These are phyloP conservation scores for Fusarium pseudonygamai DNA, from an alignment of 2,329 filamentous ascomycete species.

Conservation along the genomic window DNA sequence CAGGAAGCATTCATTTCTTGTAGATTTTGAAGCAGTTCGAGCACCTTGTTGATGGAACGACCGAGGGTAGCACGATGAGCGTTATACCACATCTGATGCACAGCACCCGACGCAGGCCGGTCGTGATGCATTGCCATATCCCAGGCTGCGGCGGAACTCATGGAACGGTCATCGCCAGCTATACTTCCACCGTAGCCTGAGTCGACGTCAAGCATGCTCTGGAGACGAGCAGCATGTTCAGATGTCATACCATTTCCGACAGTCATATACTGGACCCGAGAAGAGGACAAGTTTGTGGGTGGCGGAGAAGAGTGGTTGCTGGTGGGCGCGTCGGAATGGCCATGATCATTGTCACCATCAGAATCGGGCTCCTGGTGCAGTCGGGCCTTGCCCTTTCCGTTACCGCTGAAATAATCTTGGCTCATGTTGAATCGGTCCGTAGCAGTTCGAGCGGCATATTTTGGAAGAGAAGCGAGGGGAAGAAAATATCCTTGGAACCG, in stretches of 20 bases:
- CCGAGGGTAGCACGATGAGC: slow-evolving; percentile 88
- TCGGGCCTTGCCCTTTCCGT: slow-evolving; percentile 64
- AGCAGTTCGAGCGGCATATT: slow-evolving; percentile 49
- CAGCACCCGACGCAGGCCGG: slow-evolving; percentile 75
- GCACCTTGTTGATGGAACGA: slow-evolving; percentile 84
- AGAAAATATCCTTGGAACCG: slow-evolving; percentile 24
- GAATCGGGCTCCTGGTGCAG: slow-evolving; percentile 45
- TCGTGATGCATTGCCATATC: slow-evolving; percentile 57
- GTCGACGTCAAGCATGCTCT: slow-evolving; percentile 84
- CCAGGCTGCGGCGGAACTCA: slow-evolving; percentile 57
- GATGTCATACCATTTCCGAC: slow-evolving; percentile 85
- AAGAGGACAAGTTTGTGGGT: slow-evolving; percentile 39
- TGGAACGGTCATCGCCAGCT: slow-evolving; percentile 66
- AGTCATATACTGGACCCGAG: slow-evolving; percentile 79
- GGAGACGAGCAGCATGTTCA: slow-evolving; percentile 81
- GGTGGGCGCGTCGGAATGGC: slow-evolving; percentile 30
- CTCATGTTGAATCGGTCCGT: slow-evolving; percentile 60
- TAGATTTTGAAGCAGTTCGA: slow-evolving; percentile 83
- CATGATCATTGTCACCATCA: slow-evolving; percentile 38
- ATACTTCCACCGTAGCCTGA: slow-evolving; percentile 92
- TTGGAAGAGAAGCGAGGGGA: slow-evolving; percentile 21
- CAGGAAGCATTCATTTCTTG: slow-evolving; percentile 91
- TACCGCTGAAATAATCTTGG: slow-evolving; percentile 66
- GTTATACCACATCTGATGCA: slow-evolving; percentile 95
- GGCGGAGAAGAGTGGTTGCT: slow-evolving; percentile 42